Evolutionary conservation across 257 asterid species (phyloP).

Genomic region (Solanum ossicruentum): DNA sequence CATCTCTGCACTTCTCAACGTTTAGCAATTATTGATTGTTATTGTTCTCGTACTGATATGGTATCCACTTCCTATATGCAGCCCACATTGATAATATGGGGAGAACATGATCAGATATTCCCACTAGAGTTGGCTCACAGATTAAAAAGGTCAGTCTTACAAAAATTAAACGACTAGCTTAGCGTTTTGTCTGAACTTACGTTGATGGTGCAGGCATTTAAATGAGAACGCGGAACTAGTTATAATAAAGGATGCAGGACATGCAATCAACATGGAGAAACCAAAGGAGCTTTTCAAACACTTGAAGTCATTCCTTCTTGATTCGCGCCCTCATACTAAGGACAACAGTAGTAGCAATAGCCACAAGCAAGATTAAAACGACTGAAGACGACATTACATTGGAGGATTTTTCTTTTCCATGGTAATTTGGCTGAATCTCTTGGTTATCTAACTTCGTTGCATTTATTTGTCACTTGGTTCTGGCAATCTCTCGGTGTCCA

Average conservation of each 20-base stretch:
- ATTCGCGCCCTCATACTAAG: slow-evolving; percentile 16
- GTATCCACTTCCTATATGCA: slow-evolving; percentile 1
- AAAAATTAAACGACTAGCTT: not conserved
- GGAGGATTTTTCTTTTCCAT: not conserved
- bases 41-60: not conserved
- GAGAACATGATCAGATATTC: slow-evolving; percentile 62
- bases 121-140: slow-evolving; percentile 69
- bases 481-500: not conserved
- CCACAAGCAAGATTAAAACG: slow-evolving; percentile 29
- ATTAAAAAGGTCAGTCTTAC: slow-evolving; percentile 36
- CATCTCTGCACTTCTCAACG: not conserved
- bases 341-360: slow-evolving; percentile 11
- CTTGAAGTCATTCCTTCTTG: slow-evolving; percentile 43
- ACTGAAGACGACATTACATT: not conserved
- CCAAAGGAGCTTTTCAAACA: slow-evolving; percentile 46
- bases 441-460: not conserved
- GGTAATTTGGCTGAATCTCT: not conserved
- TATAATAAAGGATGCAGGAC: slow-evolving; percentile 62
- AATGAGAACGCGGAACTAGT: slow-evolving; percentile 43
- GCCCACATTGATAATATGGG: slow-evolving; percentile 79
- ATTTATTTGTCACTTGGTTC: not conserved
- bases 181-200: not conserved
- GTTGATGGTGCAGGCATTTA: slow-evolving; percentile 44
- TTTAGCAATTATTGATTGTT: not conserved
- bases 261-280: slow-evolving; percentile 68